Conservation (phyloP, 352 stramenopile species). For the Globisporangium irregulare region DNA sequence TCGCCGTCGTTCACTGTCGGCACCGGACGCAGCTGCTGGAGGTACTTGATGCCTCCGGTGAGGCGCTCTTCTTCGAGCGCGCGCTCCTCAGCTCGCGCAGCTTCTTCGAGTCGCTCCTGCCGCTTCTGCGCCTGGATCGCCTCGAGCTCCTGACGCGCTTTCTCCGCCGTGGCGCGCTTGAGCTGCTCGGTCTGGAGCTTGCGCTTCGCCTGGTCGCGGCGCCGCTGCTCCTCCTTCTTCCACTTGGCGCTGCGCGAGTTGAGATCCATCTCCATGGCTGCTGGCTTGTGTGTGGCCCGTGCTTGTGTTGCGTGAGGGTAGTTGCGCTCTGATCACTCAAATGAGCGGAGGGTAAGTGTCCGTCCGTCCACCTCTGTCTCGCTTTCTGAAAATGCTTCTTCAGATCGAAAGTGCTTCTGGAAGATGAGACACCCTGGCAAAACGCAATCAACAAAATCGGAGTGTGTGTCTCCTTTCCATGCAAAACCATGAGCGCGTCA, state of each 20-base stretch:
- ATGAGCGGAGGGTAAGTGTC: not conserved
- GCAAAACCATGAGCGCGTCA: no score
- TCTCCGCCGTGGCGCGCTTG: conserved; percentile 40
- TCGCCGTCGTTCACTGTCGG: conserved; percentile 56
- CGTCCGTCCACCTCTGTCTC: not conserved
- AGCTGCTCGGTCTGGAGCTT: conserved; percentile 52
- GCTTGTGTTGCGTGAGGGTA: not conserved
- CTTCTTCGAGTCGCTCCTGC: conserved; percentile 36
- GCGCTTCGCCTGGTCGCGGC: conserved; percentile 50
- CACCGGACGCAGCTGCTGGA: conserved; percentile 41
- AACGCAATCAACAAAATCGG: no score
- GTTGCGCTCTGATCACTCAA: not conserved
- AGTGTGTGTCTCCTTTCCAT: no score
- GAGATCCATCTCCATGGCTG: conserved; percentile 69
- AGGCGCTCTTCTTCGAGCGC: conserved; percentile 68
- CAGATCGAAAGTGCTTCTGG: not conserved
- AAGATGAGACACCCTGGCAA: not conserved
- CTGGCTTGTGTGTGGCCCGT: not conserved
- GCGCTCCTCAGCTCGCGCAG: conserved; percentile 39
- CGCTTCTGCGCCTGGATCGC: conserved; percentile 41
- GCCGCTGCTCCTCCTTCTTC: conserved; percentile 63
- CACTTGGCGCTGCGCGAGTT: conserved; percentile 66
- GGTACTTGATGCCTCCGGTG: conserved; percentile 69
- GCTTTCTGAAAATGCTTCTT: not conserved
- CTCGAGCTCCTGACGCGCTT: conserved; percentile 44